phyloP scores from a whole-genome alignment of 139 green algal species.

The Micractinium sp. region DNA sequence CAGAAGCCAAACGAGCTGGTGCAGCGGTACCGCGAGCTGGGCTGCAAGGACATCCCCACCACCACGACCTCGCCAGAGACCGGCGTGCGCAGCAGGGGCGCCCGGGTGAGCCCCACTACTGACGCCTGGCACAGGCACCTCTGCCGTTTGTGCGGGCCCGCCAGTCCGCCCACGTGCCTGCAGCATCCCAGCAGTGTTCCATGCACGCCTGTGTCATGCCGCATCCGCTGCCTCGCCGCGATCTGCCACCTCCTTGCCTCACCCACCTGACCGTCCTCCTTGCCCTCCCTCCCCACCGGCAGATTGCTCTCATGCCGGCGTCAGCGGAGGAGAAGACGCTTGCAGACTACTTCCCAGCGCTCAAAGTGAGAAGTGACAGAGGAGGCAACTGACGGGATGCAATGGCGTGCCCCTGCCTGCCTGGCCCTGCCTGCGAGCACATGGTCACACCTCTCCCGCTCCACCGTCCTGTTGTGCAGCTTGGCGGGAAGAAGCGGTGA shows the following conservation, averaged over 20 bases:
- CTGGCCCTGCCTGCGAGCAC: no score
- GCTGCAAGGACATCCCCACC: conserved; percentile 22
- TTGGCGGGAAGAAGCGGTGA: conserved; percentile 45
- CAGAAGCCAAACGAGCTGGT: conserved; percentile 28
- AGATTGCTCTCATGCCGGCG: conserved; percentile 33
- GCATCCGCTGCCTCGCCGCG: not conserved
- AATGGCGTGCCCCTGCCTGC: no score
- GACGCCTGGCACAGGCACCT: not conserved
- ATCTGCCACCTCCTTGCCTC: not conserved
- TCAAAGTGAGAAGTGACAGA: conserved; percentile 10
- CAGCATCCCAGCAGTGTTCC: not conserved
- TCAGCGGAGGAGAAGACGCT: conserved; percentile 41
- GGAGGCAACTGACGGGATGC: no score
- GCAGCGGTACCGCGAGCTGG: conserved; percentile 43
- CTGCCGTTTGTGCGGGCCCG: not conserved
- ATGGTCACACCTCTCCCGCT: no score
- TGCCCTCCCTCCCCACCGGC: not conserved
- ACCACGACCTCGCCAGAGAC: not conserved
- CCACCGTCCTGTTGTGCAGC: no score
- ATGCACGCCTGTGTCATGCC: not conserved
- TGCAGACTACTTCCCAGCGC: conserved; percentile 34
- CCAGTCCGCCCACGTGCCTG: not conserved
- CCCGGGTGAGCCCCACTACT: not conserved
- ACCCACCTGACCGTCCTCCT: not conserved
- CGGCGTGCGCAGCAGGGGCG: not conserved